phyloP scores from a whole-genome alignment of 1,139 yeast species.

The Waltiozyma sp. region DNA sequence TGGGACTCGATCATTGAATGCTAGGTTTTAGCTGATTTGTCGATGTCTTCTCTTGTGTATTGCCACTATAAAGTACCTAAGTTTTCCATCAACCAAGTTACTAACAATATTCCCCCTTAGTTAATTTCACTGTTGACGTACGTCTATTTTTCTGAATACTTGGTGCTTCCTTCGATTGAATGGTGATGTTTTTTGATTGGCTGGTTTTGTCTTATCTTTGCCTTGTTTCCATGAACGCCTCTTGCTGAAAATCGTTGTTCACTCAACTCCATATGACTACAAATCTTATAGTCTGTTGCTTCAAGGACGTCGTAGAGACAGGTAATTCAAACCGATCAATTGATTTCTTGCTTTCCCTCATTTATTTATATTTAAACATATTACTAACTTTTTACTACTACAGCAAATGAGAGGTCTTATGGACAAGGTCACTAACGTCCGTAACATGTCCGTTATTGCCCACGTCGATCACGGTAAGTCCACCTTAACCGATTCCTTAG shows the following conservation, averaged over 20 bases:
- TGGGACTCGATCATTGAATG: not conserved
- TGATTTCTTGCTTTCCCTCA: too few relatives aligned
- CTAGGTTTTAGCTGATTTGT: not conserved
- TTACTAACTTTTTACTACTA: conserved; percentile 10
- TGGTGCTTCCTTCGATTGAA: not conserved
- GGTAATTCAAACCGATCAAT: too few relatives aligned
- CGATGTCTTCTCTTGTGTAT: not conserved
- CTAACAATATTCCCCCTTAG: conserved; percentile 4
- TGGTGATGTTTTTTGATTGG: conserved; percentile 1
- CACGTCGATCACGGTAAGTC: conserved; percentile 99
- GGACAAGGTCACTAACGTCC: conserved; percentile 99
- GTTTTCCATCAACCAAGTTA: not conserved
- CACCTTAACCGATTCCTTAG: conserved; percentile 97
- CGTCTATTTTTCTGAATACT: conserved; percentile 4
- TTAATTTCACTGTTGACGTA: conserved; percentile 23
- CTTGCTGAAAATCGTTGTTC: too few relatives aligned
- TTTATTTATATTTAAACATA: too few relatives aligned
- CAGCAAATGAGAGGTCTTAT: conserved; percentile 91
- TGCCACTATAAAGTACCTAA: too few relatives aligned
- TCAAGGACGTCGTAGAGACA: too few relatives aligned
- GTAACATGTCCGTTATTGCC: conserved; percentile 99
- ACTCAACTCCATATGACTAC: not conserved
- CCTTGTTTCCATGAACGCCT: not conserved
- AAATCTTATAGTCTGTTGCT: too few relatives aligned
- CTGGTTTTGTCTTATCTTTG: not conserved